These are phyloP conservation scores for Trichosanthes cucumerina DNA, from an alignment of 306 rosid species.

Conservation along the genomic window DNA sequence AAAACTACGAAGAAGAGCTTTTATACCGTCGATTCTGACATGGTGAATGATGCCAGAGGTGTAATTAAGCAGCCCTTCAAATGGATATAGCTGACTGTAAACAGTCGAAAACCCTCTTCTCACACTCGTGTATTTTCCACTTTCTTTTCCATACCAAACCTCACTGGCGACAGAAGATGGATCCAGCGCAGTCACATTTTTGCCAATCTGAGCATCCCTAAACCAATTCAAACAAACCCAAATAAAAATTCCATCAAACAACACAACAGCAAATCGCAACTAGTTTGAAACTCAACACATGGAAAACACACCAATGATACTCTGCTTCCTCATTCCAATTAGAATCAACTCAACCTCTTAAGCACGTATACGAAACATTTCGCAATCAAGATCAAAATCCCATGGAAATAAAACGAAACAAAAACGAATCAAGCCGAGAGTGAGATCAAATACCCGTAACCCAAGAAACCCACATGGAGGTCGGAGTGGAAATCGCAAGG, in stretches of 20 bases:
- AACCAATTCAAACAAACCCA: constrained; percentile 23
- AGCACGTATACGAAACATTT: not conserved
- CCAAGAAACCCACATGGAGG: constrained; percentile 90
- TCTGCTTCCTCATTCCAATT: not conserved
- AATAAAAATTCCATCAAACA: not conserved
- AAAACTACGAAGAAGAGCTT: not conserved
- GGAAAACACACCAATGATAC: not conserved
- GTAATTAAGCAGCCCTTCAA: constrained; percentile 71
- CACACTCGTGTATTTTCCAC: constrained; percentile 46
- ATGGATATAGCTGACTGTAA: constrained; percentile 80
- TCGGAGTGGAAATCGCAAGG: constrained; percentile 67
- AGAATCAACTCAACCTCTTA: not conserved
- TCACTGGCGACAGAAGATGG: constrained; percentile 58
- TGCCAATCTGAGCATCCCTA: constrained; percentile 84
- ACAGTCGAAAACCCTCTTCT: constrained; percentile 48
- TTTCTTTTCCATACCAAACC: constrained; percentile 67
- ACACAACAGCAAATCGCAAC: not conserved
- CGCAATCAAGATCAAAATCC: not conserved
- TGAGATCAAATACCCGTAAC: constrained; percentile 50
- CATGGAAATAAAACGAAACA: not conserved
- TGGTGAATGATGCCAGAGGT: constrained; percentile 90
- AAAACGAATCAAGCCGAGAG: not conserved
- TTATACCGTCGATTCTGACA: constrained; percentile 59
- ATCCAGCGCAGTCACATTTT: constrained; percentile 53
- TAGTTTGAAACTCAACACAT: not conserved